These are phyloP conservation scores for Tagetes erecta DNA, from an alignment of 129 eudicot species.

Conservation along the genomic window DNA sequence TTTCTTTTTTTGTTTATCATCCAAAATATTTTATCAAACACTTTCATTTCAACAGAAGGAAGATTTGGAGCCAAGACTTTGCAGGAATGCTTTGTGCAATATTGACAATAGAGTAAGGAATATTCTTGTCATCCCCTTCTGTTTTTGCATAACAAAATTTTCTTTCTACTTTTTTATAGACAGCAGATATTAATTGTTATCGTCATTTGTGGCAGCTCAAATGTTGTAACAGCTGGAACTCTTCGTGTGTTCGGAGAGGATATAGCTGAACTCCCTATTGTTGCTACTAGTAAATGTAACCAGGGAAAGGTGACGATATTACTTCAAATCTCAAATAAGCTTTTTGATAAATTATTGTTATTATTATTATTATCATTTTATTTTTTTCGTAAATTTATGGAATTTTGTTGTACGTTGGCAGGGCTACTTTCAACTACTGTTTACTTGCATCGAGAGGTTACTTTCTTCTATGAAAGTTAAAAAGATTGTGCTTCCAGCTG, in stretches of 20 bases:
- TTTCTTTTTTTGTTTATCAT: not conserved
- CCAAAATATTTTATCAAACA: constrained; percentile 1
- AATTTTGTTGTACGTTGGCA: constrained; percentile 29
- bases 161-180: not conserved
- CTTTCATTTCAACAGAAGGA: constrained; percentile 49
- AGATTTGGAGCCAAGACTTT: constrained; percentile 82
- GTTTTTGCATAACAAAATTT: not conserved
- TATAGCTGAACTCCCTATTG: constrained; percentile 90
- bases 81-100: constrained; percentile 91
- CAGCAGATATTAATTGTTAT: constrained; percentile 1
- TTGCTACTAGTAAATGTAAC: constrained; percentile 72
- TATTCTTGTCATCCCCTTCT: not conserved
- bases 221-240: constrained; percentile 81
- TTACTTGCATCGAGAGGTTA: constrained; percentile 82
- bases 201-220: constrained; percentile 54
- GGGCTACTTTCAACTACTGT: constrained; percentile 85
- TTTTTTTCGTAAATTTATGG: not conserved
- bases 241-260: constrained; percentile 81
- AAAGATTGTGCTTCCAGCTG: constrained; percentile 86
- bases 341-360: not conserved
- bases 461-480: constrained; percentile 62
- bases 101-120: constrained; percentile 74
- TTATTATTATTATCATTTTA: not conserved
- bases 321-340: not conserved
- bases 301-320: constrained; percentile 73